Evolutionary conservation across 2,329 filamentous ascomycete genomes (phyloP).

Genomic region (Arthrinium phaeospermum): DNA sequence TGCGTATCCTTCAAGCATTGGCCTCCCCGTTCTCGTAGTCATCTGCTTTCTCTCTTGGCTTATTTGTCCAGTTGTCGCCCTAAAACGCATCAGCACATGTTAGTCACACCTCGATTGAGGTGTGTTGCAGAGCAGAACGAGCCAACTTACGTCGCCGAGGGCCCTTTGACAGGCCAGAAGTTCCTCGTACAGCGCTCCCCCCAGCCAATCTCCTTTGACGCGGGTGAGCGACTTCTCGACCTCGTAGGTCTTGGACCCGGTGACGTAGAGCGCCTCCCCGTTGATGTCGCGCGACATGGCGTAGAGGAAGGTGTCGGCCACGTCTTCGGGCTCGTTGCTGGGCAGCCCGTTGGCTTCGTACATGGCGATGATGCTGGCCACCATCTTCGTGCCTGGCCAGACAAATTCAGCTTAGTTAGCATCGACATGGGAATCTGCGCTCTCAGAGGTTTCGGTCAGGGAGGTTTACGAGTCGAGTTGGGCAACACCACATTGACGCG

Average conservation of each 20-base stretch:
- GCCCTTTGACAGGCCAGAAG: background rate
- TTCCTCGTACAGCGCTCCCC: background rate
- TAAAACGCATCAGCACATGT: background rate
- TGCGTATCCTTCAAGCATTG: background rate
- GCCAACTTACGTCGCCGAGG: background rate
- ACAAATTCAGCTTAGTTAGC: background rate
- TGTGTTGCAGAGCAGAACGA: background rate
- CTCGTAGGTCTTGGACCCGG: constrained; percentile 16
- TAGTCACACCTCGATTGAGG: background rate
- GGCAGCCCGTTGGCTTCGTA: background rate
- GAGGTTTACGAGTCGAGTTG: constrained; percentile 1
- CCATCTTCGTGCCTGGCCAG: constrained; percentile 16
- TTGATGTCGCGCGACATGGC: background rate
- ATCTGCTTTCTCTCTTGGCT: too few relatives aligned
- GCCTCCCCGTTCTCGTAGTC: background rate
- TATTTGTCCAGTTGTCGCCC: background rate
- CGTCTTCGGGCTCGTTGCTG: constrained; percentile 17
- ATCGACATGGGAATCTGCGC: background rate
- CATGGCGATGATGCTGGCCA: background rate
- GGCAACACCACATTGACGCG: constrained; percentile 19
- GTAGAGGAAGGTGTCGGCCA: constrained; percentile 15
- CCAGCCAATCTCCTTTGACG: constrained; percentile 14
- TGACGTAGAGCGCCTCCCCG: constrained; percentile 19
- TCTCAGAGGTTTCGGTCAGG: background rate
- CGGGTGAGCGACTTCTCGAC: constrained; percentile 17